Base-by-base conservation (phyloP, 208 protist species). In the Naegleria lovaniensis region DNA sequence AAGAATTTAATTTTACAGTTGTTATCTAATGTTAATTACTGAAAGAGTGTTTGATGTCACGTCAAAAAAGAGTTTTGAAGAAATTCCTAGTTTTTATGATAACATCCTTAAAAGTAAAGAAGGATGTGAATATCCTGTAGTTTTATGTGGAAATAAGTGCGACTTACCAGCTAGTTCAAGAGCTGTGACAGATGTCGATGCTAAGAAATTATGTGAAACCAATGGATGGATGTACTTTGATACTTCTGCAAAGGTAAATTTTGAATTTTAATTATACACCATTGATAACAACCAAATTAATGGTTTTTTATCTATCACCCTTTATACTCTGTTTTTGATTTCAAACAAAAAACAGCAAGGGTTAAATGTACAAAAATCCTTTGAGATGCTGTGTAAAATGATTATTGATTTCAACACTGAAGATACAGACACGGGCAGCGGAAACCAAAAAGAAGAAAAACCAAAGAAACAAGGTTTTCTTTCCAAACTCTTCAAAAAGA, bases 101-200 rank as follows among this genome's bases (percentile, higher is more conserved):
- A 19, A 36, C 13, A 58, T 88, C 36, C 5, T 58, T 5, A 88
- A 88, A 29, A 58, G 11, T 39, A 88, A 88, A 36, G 85, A 88
- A 38, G 43, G 9, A 40, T 22, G 38, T 58, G 41, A 51, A 38
- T 55, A 36, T 51, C 85, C 85, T 11, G 55, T 88, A 39, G 85
- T 88, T 38, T 33, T 88, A 36, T 88, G 85, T 38, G 85, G 41
- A 58, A 88, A 88, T 39, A 88, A 88, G 33, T 88, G 85, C 58
- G 85, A 36, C 55, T 29, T 39, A 33, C 15, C 19, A 51, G 83
- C n/a, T 38, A 85, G 25, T 36, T 36, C 16, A 79, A 79, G 67
- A 79, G 4, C 19, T 36, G 67, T 79, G 6, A 36, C 67, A 36
- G 67, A 79, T 6, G 67, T 36, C 9, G 67, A 79, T 36, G 67